Evolutionary conservation across 495 filamentous ascomycete genomes (phyloP), one percentile per base, ranked within the genome.

Genomic region (Penicillium turbatum): DNA sequence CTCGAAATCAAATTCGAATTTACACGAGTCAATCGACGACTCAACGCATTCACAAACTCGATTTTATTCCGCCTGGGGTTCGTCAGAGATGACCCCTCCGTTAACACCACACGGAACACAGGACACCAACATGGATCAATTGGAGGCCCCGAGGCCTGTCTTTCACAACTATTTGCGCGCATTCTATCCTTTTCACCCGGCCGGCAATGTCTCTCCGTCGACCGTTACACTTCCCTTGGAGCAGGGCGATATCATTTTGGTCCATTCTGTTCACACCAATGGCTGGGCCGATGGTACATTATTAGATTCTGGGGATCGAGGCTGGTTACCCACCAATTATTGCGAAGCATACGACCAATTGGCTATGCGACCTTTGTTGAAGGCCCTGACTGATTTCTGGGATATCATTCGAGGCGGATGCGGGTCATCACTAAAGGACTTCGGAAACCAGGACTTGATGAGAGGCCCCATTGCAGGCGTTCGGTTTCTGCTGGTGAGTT

Each of bases 271-370:
- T 59, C 95, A 99, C 72, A 90, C 89, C 44, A 99, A 96, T 75
- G 95, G 95, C 61, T 99, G 95, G 95, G 95, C 93, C 36, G 95
- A 99, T 70, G 95, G 95, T 36, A 99, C 95, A n/a, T 76, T 96
- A 39, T 72, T 99, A 48, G 80, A 87, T 48, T 87, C 89, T 11
- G 93, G 92, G 15, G 86, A 86, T 51, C 82, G 95, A 61, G 95
- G 95, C 51, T 99, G 95, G 95, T 75, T 99, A 52, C 95, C 95
- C 27, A 97, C 95, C 3, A 99, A 99, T 68, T 97, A 97, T 67
- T 99, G 95, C 75, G 90, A 96, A 66, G 81, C 88, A 10, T 99
- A 96, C 67, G 88, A 96, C 56, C 86, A 90, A 41, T 77, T 89
- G 17, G 83, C 88, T 45, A 92, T 97, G 79, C 83, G 85, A 53